Conservation (phyloP, 2,329 filamentous ascomycete species). For the Ophiostoma australiae region DNA sequence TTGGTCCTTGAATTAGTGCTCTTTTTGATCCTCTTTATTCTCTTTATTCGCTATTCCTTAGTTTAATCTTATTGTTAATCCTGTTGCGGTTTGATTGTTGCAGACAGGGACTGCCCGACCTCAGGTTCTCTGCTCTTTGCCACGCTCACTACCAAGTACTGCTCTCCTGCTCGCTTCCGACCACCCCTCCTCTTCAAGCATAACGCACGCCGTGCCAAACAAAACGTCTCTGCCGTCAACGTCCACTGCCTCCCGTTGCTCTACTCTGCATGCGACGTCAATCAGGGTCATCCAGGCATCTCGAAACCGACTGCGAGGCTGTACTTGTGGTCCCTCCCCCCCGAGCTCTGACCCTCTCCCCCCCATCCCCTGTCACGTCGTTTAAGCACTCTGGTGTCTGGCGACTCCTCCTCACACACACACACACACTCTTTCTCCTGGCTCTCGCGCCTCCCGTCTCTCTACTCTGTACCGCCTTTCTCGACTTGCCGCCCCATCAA, state of each 20-base stretch:
- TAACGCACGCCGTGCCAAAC: not conserved
- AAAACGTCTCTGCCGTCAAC: not conserved
- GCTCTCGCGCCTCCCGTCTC: not conserved
- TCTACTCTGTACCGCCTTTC: not conserved
- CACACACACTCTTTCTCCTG: not conserved
- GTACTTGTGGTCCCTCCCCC: slow-evolving; percentile 30
- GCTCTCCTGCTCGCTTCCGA: not conserved
- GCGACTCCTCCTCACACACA: not conserved
- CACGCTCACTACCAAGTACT: not conserved
- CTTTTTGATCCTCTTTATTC: not conserved
- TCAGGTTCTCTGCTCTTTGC: not conserved
- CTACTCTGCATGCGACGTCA: slow-evolving; percentile 41
- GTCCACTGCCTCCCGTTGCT: not conserved
- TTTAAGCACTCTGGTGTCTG: not conserved
- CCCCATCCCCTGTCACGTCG: slow-evolving; percentile 26
- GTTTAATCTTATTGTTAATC: not conserved
- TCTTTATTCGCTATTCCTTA: not conserved
- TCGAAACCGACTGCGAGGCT: slow-evolving; percentile 37
- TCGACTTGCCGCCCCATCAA: slow-evolving; percentile 11
- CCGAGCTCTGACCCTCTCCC: slow-evolving; percentile 34
- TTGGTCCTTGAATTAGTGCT: not conserved
- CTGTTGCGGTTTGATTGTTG: slow-evolving; percentile 2
- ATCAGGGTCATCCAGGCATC: slow-evolving; percentile 34
- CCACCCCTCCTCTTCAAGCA: not conserved
- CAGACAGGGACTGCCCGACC: not conserved